These are phyloP conservation scores for Spinacia oleracea DNA, from an alignment of 179 eudicot genomes.

Conservation along the genomic window DNA sequence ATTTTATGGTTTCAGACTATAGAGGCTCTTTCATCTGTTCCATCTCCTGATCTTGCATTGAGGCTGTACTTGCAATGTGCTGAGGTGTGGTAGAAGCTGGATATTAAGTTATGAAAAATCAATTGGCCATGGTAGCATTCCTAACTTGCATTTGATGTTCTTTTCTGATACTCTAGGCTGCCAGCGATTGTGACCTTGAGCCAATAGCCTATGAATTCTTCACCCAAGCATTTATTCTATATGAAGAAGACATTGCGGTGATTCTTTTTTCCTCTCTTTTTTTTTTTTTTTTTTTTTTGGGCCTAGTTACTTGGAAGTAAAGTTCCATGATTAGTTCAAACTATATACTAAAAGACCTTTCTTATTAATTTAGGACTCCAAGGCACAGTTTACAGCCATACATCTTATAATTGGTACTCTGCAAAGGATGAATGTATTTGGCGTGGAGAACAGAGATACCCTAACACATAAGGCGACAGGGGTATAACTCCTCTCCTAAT, in stretches of 20 bases:
- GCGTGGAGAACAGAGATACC: constrained; percentile 95
- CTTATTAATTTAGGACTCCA: constrained; percentile 60
- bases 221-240: constrained; percentile 86
- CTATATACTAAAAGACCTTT: not conserved
- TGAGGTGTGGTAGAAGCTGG: constrained; percentile 54
- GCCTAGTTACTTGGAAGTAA: not conserved
- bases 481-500: constrained; percentile 42
- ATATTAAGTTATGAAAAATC: not conserved
- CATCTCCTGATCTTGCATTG: constrained; percentile 87
- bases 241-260: constrained; percentile 98
- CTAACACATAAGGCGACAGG: constrained; percentile 96
- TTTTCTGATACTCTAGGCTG: constrained; percentile 56
- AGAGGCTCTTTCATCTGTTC: constrained; percentile 74
- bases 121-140: constrained; percentile 9
- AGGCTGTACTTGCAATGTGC: constrained; percentile 95
- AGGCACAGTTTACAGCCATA: constrained; percentile 94
- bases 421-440: constrained; percentile 87
- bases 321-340: not conserved
- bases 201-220: constrained; percentile 93
- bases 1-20: constrained; percentile 58
- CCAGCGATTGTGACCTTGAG: constrained; percentile 91
- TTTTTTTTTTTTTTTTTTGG: not conserved
- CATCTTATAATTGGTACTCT: constrained; percentile 92
- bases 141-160: constrained; percentile 8
- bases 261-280: constrained; percentile 9